Percentiles rank a stretch among this genome's conserved stretches.
Conservation (phyloP, 225 moss, liverwort and hornwort species). For the Straminergon stramineum region DNA sequence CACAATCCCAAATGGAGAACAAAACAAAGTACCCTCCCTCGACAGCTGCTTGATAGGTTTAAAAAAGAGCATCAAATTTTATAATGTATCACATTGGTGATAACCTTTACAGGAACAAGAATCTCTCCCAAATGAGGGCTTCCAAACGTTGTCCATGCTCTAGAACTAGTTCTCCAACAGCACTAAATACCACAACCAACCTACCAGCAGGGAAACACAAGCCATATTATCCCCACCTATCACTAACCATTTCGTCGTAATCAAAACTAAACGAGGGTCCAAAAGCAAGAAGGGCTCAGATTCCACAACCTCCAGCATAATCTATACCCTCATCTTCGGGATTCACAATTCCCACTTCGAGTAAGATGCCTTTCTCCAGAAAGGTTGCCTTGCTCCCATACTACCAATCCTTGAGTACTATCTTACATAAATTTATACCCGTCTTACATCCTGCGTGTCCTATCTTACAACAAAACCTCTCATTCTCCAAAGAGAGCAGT, state of each 20-base stretch:
- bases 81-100: background rate
- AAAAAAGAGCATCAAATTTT: background rate
- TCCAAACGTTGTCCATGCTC: background rate
- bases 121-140: constrained; percentile 16
- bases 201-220: background rate
- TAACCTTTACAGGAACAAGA: constrained; percentile 14
- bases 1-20: background rate
- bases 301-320: background rate
- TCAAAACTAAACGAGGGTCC: background rate
- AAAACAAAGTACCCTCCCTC: background rate
- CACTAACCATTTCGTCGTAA: background rate
- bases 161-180: background rate
- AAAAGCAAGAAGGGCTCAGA: background rate
- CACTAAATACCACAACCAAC: background rate
- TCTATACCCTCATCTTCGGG: background rate
- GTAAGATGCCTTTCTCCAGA: background rate
- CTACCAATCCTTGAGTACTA: background rate
- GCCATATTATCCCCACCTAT: background rate
- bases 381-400: background rate
- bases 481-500: background rate
- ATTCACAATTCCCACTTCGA: background rate
- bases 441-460: background rate
- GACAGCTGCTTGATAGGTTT: background rate
- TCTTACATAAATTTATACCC: background rate
- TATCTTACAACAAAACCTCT: constrained; percentile 16